Evolutionary conservation across 177 flowering plant species (phyloP).

Genomic region (Vitis hybrid): DNA sequence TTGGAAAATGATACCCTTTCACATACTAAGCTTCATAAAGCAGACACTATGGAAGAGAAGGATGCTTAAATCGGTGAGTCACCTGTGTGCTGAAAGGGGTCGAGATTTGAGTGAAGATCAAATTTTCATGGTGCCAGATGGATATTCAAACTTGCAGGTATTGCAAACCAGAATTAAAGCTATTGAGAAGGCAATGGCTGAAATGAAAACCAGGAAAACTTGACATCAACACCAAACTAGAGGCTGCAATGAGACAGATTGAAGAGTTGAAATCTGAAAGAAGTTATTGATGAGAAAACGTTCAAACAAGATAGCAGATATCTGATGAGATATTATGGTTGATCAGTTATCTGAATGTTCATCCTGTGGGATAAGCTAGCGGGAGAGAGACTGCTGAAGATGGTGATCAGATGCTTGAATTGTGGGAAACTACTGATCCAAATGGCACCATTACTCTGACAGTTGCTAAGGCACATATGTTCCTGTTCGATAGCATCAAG

Average conservation of each 20-base stretch:
- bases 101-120: conserved; percentile 21
- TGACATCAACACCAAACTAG: conserved; percentile 23
- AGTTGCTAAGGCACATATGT: conserved; percentile 21
- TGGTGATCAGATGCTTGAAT: conserved; percentile 54
- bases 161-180: conserved; percentile 40
- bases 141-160: conserved; percentile 26
- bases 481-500: too few species aligned
- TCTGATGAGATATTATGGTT: conserved; percentile 64
- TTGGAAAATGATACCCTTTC: conserved; percentile 39
- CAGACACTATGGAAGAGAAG: conserved; percentile 23
- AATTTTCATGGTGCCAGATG: conserved; percentile 10
- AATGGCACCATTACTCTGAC: conserved; percentile 39
- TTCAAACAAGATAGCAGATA: conserved; percentile 10
- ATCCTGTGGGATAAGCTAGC: conserved; percentile 37
- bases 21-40: background rate
- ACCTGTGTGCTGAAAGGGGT: conserved; percentile 17
- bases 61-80: conserved; percentile 16
- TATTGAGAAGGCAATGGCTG: conserved; percentile 36
- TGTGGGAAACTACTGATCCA: conserved; percentile 60
- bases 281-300: conserved; percentile 12
- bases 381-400: conserved; percentile 30
- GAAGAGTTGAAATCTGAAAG: conserved; percentile 32
- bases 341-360: conserved; percentile 70
- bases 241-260: conserved; percentile 35
- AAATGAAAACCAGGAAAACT: conserved; percentile 40